Base-by-base conservation (phyloP, 768 basidiomycete species). In the Pleurotus tuber-regium region DNA sequence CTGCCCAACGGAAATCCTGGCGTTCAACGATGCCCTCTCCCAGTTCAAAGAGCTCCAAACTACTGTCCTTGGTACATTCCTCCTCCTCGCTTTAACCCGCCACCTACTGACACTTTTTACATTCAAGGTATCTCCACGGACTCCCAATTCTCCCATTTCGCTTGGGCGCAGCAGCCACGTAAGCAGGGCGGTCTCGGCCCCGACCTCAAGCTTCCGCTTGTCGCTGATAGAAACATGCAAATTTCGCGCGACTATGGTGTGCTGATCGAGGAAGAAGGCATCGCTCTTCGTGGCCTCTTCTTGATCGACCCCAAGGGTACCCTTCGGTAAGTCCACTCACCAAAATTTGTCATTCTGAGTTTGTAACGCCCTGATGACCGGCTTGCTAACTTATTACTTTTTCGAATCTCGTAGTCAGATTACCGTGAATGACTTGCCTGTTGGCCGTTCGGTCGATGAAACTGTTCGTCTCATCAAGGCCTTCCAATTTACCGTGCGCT, bases 1-100 rank as follows among this genome's bases (percentile, higher is more conserved):
- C 60, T 95, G 92, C 72, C 92, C 92, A n/a, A 94, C 92, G 52
- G 94, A 96, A 70, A 95, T 97, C 64, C 80, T 95, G 41, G 94
- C 93, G 1, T 97, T 94, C 79, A 93, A 96, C 67, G 89, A 92
- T 55, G 86, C 91, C 7, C 80, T 96, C 26, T 64, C 82, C 46
- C 75, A 79, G 55, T 93, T 96, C 76, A 75, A 82, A 49, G 78
- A 77, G 48, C 72, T 94, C 55, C 81, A 85, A 65, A 84, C 90
- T 23, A 75, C 74, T 31, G 86, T 96, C 38, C 80, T 96, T 55
- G 89, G 90, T 90, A 43, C 14, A 80, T 59, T 4, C 3, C 14
- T 42, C 21, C 10, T 33, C 11, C 19, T 0, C 6, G 3, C 6
- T 4, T n/a, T 1, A 28, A 4, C 43, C 35, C n/a, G 5, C 29